Base-by-base conservation (phyloP, 2,329 filamentous ascomycete genomes). In the Hypomyces perniciosus region DNA sequence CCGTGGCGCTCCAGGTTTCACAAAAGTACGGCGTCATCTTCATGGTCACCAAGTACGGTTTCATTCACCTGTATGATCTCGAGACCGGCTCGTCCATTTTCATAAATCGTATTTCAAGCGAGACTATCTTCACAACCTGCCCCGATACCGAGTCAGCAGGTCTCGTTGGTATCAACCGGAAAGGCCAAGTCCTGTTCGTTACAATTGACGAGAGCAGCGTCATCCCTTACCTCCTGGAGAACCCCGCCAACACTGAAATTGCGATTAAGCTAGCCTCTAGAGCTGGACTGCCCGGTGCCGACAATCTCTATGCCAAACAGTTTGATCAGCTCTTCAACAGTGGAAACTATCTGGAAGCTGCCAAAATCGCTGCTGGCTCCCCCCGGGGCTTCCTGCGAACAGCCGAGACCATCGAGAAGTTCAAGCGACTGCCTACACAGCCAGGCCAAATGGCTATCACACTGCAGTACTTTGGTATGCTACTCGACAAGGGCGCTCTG, bases 101-200 rank as follows among this genome's bases (percentile, higher is more conserved):
- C 81, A 95, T 99, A 90, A 99, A 99, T 79, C 87, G 95, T 62
- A 99, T 99, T 64, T 99, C 93, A 33, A 96, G 90, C 76, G 93
- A 99, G 68, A 99, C 93, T 28, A 97, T 99, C 68, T 99, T 99
- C 75, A 95, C 92, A 28, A 96, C 91, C 20, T 86, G 89, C 43
- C 75, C 85, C 34, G 93, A 99, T 67, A 80, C 81, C 49, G 85
- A 90, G 26, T 95, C 90, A 13, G 83, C 86, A 42, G 95, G 95
- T 61, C 86, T 99, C 56, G 81, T 99, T 48, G 90, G 90, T 61
- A 92, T 99, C 67, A 99, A 99, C 75, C 86, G 95, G 64, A 96
- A 96, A 76, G 95, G 93, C 56, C 93, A 99, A 72, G 91, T 97
- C 43, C 80, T 99, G 55, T 90, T 91, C 51, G 93, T 97, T 54